Conservation (phyloP, 2,329 filamentous ascomycete genomes). For the Fusarium secorum region DNA sequence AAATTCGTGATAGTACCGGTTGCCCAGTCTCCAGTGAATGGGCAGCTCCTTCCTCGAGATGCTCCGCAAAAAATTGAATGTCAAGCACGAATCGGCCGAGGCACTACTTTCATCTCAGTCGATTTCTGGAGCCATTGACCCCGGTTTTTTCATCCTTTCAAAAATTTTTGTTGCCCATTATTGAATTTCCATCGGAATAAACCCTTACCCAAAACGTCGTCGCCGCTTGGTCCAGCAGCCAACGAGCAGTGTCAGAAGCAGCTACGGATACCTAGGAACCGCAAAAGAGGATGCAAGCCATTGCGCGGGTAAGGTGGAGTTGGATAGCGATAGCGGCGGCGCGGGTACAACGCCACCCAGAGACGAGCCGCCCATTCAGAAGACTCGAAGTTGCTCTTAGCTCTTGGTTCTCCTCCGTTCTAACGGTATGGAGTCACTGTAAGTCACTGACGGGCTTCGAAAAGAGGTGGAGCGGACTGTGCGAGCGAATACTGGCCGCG, state of each 20-base stretch:
- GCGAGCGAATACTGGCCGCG: conserved; percentile 4
- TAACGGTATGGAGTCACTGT: not conserved
- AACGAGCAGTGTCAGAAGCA: not conserved
- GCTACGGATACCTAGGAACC: conserved; percentile 1
- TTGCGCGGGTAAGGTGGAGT: conserved; percentile 37
- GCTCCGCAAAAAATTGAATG: conserved; percentile 29
- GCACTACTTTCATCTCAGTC: conserved; percentile 10
- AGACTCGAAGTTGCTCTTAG: conserved; percentile 12
- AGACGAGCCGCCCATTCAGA: conserved; percentile 17
- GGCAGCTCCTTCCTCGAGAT: conserved; percentile 11
- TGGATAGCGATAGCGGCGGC: conserved; percentile 29
- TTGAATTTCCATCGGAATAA: conserved; percentile 11
- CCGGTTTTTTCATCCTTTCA: conserved; percentile 21
- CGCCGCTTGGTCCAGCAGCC: conserved; percentile 17
- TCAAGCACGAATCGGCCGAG: conserved; percentile 32
- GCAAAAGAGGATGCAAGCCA: conserved; percentile 29
- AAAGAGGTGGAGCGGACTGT: conserved; percentile 6
- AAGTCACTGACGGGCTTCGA: not conserved
- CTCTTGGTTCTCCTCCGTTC: not conserved
- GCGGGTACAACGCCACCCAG: conserved; percentile 25
- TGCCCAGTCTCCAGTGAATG: not conserved
- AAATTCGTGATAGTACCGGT: conserved; percentile 24
- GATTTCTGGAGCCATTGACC: conserved; percentile 18
- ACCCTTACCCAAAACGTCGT: conserved; percentile 23
- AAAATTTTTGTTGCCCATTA: not conserved